Conservation (phyloP, 208 protist species). For the Leishmania arabica region DNA sequence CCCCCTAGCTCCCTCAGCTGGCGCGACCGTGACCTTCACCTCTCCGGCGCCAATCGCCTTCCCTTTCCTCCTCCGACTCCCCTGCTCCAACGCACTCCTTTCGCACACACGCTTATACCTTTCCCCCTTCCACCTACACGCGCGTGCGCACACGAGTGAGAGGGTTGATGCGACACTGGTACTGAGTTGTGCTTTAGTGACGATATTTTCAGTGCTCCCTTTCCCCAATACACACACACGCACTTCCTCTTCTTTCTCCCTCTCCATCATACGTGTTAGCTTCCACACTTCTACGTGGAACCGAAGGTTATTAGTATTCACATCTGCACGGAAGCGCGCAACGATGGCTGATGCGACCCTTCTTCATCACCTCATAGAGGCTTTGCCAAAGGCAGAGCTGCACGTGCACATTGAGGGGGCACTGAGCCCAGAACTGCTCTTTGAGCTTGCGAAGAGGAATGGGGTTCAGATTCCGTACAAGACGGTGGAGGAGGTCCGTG, state of each 20-base stretch:
- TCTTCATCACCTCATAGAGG: slow-evolving; percentile 31
- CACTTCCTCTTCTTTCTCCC: background rate
- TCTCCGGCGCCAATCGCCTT: background rate
- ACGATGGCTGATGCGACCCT: slow-evolving; percentile 16
- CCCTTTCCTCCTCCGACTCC: background rate
- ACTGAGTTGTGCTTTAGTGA: background rate
- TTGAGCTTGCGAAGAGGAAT: slow-evolving; percentile 46
- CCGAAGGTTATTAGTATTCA: background rate
- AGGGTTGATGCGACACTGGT: background rate
- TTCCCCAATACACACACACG: background rate
- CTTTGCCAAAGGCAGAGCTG: slow-evolving; percentile 61
- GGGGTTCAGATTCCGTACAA: slow-evolving; percentile 34
- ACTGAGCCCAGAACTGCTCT: slow-evolving; percentile 58
- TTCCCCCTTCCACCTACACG: background rate
- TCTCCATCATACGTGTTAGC: background rate
- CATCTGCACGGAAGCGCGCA: background rate
- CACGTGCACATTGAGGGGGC: slow-evolving; percentile 69
- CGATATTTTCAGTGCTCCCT: background rate
- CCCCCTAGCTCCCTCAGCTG: background rate
- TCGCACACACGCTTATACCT: background rate
- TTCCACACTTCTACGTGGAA: background rate
- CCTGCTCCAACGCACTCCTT: background rate
- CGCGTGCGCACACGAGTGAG: background rate
- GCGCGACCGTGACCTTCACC: background rate
- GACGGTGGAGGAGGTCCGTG: slow-evolving; percentile 41